Conservation (phyloP, 805 yeast genomes). For the Sugiyamaella floridensis region DNA sequence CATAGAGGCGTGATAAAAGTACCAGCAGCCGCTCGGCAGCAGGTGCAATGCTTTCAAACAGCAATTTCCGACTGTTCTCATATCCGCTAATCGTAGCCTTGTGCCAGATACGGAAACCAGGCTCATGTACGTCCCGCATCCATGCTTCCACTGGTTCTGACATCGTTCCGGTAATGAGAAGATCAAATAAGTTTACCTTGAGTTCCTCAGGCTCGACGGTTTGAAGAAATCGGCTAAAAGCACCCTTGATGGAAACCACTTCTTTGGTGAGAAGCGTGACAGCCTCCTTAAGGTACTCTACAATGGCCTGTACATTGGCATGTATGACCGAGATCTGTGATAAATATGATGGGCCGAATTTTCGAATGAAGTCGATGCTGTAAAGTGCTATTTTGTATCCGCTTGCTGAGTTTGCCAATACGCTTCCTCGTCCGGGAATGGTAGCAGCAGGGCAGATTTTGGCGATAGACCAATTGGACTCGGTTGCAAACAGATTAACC, state of each 20-base stretch:
- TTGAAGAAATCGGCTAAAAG: constrained; percentile 1
- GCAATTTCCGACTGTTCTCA: constrained; percentile 37
- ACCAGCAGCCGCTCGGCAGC: constrained; percentile 43
- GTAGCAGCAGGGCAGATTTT: neutral
- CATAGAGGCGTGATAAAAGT: constrained; percentile 38
- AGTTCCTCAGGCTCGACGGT: constrained; percentile 5
- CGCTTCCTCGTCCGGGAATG: neutral
- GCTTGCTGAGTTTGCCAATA: neutral
- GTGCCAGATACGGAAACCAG: constrained; percentile 45
- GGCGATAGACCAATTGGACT: neutral
- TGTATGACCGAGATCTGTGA: constrained; percentile 32
- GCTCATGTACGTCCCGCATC: constrained; percentile 50
- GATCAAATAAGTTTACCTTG: constrained; percentile 33
- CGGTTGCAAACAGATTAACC: constrained; percentile 1
- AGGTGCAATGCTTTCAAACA: constrained; percentile 42
- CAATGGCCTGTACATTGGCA: constrained; percentile 32
- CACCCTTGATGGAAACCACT: constrained; percentile 23
- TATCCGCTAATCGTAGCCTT: constrained; percentile 39
- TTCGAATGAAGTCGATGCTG: constrained; percentile 19
- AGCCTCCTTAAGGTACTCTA: constrained; percentile 30
- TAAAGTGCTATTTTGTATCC: neutral
- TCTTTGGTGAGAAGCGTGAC: constrained; percentile 26
- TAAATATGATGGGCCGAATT: constrained; percentile 26
- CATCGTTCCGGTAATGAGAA: constrained; percentile 44
- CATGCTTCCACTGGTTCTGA: constrained; percentile 40